A percentile compares a stretch with the other conserved stretches of the same genome.
phyloP scores from a whole-genome alignment of 2,329 filamentous ascomycete species.

The Paraphoma sp. region DNA sequence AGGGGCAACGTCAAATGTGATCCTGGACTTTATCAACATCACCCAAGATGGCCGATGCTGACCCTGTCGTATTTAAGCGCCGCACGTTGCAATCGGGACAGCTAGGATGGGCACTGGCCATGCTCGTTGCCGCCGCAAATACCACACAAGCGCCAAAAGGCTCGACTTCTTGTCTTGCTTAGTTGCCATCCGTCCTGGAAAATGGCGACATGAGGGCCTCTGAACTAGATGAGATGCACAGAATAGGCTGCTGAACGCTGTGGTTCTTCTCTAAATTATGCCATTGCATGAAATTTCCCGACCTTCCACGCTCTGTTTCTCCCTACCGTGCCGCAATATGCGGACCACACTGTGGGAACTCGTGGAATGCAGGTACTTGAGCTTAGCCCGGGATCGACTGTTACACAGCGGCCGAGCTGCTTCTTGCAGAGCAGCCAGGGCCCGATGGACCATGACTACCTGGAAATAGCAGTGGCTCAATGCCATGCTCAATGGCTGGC shows the following conservation, averaged over 20 bases:
- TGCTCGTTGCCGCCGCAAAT: neutral
- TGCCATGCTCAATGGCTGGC: neutral
- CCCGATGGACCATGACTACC: neutral
- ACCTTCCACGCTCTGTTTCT: neutral
- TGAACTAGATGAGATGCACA: too few species aligned
- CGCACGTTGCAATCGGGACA: neutral
- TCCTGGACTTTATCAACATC: neutral
- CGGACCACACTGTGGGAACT: neutral
- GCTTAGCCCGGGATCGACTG: slow-evolving; percentile 2
- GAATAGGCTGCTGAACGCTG: too few species aligned
- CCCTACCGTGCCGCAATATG: neutral
- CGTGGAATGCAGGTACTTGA: slow-evolving; percentile 3
- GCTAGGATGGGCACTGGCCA: neutral
- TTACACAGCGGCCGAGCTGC: slow-evolving; percentile 3
- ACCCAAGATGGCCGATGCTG: neutral
- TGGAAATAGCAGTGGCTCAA: neutral
- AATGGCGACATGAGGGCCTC: too few species aligned
- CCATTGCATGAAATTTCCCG: neutral
- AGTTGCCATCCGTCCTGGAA: neutral
- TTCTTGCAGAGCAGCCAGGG: neutral
- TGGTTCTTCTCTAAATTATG: neutral
- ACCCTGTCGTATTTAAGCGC: neutral
- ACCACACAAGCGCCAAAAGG: neutral
- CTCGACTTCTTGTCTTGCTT: neutral
- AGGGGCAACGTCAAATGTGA: neutral